Evolutionary conservation across 495 filamentous ascomycete genomes (phyloP).

Genomic region (Letharia lupina): DNA sequence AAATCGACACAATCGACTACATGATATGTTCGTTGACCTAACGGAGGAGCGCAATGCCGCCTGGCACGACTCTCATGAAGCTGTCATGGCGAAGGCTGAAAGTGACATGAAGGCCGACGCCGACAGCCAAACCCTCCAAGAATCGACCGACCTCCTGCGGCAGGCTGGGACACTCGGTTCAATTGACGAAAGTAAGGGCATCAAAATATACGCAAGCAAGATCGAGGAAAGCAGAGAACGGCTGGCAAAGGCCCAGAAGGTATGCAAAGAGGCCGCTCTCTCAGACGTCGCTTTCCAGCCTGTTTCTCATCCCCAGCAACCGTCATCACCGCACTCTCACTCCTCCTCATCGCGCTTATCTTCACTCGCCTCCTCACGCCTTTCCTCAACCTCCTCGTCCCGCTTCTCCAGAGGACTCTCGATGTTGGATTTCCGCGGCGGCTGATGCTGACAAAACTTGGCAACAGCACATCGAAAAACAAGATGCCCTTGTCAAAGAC

Average conservation of each 20-base stretch:
- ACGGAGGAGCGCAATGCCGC: slow-evolving; percentile 36
- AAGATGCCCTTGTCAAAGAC: slow-evolving; percentile 51
- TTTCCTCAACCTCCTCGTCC: background rate
- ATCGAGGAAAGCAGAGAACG: slow-evolving; percentile 41
- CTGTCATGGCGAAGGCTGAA: slow-evolving; percentile 37
- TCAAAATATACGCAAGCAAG: slow-evolving; percentile 36
- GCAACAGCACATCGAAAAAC: slow-evolving; percentile 48
- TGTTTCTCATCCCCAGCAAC: slow-evolving; percentile 7
- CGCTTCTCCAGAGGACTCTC: background rate
- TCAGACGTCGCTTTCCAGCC: background rate
- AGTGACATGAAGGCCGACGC: slow-evolving; percentile 30
- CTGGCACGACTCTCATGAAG: slow-evolving; percentile 38
- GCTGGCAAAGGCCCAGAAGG: slow-evolving; percentile 42
- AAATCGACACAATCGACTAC: slow-evolving; percentile 35
- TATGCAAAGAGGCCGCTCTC: slow-evolving; percentile 24
- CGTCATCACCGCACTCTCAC: background rate
- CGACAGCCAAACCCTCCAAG: slow-evolving; percentile 30
- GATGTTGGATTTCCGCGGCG: background rate
- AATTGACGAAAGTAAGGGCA: slow-evolving; percentile 15
- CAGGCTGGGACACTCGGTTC: background rate
- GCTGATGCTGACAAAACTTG: slow-evolving; percentile 8
- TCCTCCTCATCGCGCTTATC: slow-evolving; percentile 1
- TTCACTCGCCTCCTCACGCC: background rate
- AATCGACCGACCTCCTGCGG: slow-evolving; percentile 33
- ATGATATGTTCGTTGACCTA: slow-evolving; percentile 37